Conservation (phyloP, 2,329 filamentous ascomycete genomes). For the Trichoderma sp. region DNA sequence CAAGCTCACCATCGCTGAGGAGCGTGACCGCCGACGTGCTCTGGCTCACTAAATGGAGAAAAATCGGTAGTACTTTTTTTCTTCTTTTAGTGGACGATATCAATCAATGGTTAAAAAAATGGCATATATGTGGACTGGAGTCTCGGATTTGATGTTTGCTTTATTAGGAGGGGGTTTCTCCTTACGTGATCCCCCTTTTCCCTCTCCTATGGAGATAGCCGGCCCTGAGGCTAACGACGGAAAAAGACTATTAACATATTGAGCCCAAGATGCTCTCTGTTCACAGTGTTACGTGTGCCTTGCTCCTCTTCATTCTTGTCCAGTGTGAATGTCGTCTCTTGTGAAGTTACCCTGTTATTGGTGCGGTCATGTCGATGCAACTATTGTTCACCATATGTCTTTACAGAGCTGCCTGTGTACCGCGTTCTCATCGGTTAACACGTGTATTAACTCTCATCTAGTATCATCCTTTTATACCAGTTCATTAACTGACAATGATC, state of each 20-base stretch:
- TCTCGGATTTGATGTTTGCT: constrained; percentile 42
- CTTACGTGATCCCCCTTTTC: constrained; percentile 16
- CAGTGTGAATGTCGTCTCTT: not conserved
- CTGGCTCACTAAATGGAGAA: constrained; percentile 44
- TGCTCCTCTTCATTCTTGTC: not conserved
- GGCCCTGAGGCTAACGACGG: constrained; percentile 37
- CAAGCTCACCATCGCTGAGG: constrained; percentile 98
- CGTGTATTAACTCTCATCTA: not conserved
- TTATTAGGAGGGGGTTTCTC: constrained; percentile 22
- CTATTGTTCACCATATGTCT: not conserved
- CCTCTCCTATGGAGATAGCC: constrained; percentile 36
- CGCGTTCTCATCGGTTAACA: not conserved
- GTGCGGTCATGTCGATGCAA: not conserved
- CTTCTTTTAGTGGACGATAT: constrained; percentile 22
- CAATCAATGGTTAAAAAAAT: constrained; percentile 24
- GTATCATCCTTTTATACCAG: not conserved
- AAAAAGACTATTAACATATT: constrained; percentile 31
- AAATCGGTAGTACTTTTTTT: not conserved
- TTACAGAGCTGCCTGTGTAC: not conserved
- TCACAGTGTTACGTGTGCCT: constrained; percentile 4
- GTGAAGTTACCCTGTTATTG: not conserved
- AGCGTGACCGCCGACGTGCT: constrained; percentile 90
- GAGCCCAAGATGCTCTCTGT: constrained; percentile 19
- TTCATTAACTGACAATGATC: not conserved
- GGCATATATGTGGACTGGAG: constrained; percentile 39